A percentile compares a stretch with the other conserved stretches of the same genome.
Evolutionary conservation across 139 green algal genomes (phyloP).

Genomic region (Spirogloea muscicola): DNA sequence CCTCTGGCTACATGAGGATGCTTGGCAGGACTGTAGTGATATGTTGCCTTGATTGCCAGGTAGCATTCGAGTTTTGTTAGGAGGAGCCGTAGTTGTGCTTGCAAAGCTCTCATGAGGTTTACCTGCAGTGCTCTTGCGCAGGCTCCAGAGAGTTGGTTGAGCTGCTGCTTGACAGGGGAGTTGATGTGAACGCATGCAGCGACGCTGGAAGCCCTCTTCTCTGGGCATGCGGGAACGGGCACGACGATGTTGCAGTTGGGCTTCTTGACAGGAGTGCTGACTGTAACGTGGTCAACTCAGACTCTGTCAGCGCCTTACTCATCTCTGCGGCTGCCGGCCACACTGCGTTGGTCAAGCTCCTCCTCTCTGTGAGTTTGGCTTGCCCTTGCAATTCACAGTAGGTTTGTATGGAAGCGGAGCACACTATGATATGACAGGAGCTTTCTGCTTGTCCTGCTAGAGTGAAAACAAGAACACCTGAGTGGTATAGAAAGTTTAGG

Average conservation of each 20-base stretch:
- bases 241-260: background rate
- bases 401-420: no score
- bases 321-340: slow-evolving; percentile 18
- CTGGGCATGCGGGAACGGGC: slow-evolving; percentile 29
- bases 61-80: background rate
- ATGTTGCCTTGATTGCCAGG: background rate
- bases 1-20: background rate
- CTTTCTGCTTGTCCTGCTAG: no score
- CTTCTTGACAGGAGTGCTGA: slow-evolving; percentile 19
- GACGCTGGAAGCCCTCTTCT: slow-evolving; percentile 37
- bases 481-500: no score
- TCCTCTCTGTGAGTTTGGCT: slow-evolving; percentile 10
- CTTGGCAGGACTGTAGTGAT: background rate
- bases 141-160: slow-evolving; percentile 2
- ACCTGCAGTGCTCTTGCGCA: background rate
- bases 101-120: background rate
- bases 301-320: slow-evolving; percentile 14
- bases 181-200: slow-evolving; percentile 24
- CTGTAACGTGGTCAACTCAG: slow-evolving; percentile 4
- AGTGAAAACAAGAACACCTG: no score
- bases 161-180: slow-evolving; percentile 10
- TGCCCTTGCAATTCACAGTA: no score
- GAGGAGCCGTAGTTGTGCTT: background rate
- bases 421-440: no score
- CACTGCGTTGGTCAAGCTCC: slow-evolving; percentile 10